Percentiles rank a stretch among this genome's conserved stretches.
Evolutionary conservation across 2,329 filamentous ascomycete species (phyloP).

Genomic region (Cadophora sp.): DNA sequence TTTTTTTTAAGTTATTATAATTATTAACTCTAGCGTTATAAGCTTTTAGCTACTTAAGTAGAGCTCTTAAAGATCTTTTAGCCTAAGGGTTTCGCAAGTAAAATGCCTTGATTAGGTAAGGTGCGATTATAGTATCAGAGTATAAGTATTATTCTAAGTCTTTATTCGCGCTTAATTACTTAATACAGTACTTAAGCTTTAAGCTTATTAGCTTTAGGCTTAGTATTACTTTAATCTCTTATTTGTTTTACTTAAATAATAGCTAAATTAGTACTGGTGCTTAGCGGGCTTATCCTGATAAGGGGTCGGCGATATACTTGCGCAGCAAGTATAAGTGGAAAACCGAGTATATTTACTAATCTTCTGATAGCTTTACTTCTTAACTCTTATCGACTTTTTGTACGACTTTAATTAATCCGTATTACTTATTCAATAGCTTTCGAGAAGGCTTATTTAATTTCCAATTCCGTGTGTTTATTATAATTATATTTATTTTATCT

Average conservation of each 20-base stretch:
- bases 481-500: neutral
- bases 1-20: neutral
- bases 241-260: neutral
- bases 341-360: neutral
- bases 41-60: neutral
- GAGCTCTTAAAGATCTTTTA: too few relatives aligned
- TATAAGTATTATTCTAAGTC: neutral
- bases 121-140: neutral
- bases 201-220: too few relatives aligned
- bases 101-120: too few relatives aligned
- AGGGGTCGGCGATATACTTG: neutral
- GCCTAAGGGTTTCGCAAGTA: too few relatives aligned
- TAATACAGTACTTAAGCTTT: neutral
- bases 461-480: neutral
- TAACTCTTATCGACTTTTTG: neutral
- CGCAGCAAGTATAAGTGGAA: neutral
- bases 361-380: neutral
- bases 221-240: neutral
- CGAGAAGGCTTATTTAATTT: neutral
- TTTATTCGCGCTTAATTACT: neutral
- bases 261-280: neutral
- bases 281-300: neutral
- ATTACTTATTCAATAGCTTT: neutral
- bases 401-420: neutral
- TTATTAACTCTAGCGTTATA: neutral